Conservation (phyloP, 352 stramenopile species). For the Halophytophthora batemanensis region DNA sequence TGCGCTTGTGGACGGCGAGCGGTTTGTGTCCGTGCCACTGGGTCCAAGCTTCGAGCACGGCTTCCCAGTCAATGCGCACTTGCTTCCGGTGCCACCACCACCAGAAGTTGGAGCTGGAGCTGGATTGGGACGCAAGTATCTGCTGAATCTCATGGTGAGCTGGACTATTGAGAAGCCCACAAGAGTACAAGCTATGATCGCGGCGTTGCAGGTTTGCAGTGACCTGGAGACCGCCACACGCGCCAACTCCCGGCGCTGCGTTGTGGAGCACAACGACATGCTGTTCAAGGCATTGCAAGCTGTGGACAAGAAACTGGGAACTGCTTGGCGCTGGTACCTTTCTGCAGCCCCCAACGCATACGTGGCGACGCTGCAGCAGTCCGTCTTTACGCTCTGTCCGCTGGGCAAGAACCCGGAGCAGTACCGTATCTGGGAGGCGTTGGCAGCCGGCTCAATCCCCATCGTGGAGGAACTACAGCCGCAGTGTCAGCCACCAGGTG, state of each 20-base stretch:
- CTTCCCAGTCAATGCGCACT: constrained; percentile 52
- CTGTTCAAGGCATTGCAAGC: constrained; percentile 55
- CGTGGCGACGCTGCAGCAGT: constrained; percentile 52
- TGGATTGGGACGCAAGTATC: constrained; percentile 27
- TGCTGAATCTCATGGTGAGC: constrained; percentile 68
- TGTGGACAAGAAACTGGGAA: constrained; percentile 39
- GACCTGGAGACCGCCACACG: constrained; percentile 14
- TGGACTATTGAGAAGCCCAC: constrained; percentile 65
- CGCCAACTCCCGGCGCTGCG: constrained; percentile 28
- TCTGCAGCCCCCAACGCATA: constrained; percentile 48
- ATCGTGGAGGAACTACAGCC: constrained; percentile 55
- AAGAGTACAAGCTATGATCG: constrained; percentile 56
- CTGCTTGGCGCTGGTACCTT: constrained; percentile 45
- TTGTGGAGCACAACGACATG: constrained; percentile 61
- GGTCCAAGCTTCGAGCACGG: constrained; percentile 63
- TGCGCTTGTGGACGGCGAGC: constrained; percentile 46
- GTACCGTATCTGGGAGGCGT: constrained; percentile 67
- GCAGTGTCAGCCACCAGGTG: constrained; percentile 31
- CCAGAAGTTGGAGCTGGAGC: too few species aligned
- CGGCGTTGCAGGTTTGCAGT: constrained; percentile 39
- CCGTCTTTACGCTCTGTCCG: constrained; percentile 59
- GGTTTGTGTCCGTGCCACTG: constrained; percentile 43
- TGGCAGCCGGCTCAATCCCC: constrained; percentile 57
- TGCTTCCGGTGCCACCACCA: constrained; percentile 15
- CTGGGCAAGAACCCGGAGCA: constrained; percentile 67